Conservation (phyloP, 176 grass and related monocot genomes). For the Triticum aestivum region DNA sequence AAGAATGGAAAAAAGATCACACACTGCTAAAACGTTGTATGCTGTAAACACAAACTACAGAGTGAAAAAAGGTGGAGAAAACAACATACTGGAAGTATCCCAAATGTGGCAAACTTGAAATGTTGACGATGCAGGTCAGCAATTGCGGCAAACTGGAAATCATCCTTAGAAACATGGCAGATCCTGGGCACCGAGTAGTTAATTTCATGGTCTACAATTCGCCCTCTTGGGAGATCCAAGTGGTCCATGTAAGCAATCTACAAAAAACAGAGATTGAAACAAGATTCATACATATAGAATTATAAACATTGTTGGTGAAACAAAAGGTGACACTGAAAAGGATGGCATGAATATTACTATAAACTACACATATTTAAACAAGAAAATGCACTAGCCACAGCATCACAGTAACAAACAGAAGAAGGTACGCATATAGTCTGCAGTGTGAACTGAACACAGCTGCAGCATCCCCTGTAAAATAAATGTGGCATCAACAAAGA, state of each 20-base stretch:
- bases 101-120: conserved; percentile 9
- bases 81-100: background rate
- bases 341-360: background rate
- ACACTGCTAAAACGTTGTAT: background rate
- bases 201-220: conserved; percentile 5
- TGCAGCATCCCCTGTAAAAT: background rate
- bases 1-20: background rate
- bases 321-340: background rate
- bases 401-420: background rate
- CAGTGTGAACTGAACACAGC: background rate
- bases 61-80: background rate
- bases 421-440: background rate
- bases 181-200: conserved; percentile 20
- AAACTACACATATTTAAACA: background rate
- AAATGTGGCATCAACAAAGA: background rate
- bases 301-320: background rate
- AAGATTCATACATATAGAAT: background rate
- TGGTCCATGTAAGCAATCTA: conserved; percentile 16
- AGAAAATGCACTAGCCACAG: background rate
- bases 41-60: background rate
- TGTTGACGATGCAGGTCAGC: conserved; percentile 18
- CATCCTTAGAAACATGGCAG: conserved; percentile 12
- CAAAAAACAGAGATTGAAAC: background rate
- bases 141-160: conserved; percentile 8
- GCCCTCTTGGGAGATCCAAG: conserved; percentile 19